Conservation (phyloP, 1,139 yeast species). For the Zygoascus meyerae region DNA sequence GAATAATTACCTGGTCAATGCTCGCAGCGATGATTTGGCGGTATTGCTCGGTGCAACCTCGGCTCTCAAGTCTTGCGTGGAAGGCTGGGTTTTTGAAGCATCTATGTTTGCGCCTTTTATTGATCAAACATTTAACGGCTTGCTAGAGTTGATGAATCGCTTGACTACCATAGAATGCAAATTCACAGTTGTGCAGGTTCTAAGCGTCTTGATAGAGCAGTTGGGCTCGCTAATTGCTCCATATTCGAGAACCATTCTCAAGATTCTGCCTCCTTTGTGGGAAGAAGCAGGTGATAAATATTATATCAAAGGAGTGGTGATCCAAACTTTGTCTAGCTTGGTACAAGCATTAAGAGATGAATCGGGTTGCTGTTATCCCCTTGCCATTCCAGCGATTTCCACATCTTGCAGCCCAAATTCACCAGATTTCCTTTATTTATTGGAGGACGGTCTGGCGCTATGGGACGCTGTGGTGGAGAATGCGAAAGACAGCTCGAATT, state of each 20-base stretch:
- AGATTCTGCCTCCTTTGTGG: conserved; percentile 72
- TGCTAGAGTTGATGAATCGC: conserved; percentile 44
- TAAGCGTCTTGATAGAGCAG: conserved; percentile 60
- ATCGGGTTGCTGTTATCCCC: conserved; percentile 53
- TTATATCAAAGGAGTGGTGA: conserved; percentile 59
- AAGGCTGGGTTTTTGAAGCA: conserved; percentile 82
- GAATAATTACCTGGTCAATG: conserved; percentile 35
- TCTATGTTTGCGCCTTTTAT: conserved; percentile 61
- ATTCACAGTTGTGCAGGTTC: conserved; percentile 57
- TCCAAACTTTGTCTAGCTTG: conserved; percentile 62
- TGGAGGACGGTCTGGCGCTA: conserved; percentile 84
- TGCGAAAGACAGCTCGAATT: conserved; percentile 32
- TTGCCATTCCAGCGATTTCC: conserved; percentile 61
- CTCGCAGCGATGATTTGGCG: conserved; percentile 54
- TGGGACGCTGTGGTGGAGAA: conserved; percentile 72
- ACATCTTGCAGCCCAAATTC: conserved; percentile 60
- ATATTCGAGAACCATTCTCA: conserved; percentile 44
- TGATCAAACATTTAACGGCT: conserved; percentile 43
- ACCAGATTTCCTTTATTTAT: conserved; percentile 53
- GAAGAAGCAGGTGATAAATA: conserved; percentile 56
- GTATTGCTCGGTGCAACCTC: conserved; percentile 74
- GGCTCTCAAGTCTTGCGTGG: conserved; percentile 60
- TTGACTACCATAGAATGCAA: conserved; percentile 68
- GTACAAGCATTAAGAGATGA: conserved; percentile 58
- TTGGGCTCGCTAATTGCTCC: conserved; percentile 33